Evolutionary conservation across 2,329 filamentous ascomycete genomes (phyloP).

Genomic region (Hymenoscyphus fraxineus): DNA sequence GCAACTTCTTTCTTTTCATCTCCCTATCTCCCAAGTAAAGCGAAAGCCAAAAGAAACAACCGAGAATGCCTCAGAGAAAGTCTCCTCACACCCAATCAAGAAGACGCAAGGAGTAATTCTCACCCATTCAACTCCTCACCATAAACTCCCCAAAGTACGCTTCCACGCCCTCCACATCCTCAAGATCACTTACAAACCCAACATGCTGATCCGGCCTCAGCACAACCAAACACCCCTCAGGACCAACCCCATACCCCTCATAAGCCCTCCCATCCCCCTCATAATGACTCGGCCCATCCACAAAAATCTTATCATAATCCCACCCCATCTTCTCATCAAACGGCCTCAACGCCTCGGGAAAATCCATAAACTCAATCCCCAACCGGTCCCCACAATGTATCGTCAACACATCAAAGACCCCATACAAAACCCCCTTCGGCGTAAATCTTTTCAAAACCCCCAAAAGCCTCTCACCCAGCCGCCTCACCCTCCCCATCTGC

Average conservation of each 20-base stretch:
- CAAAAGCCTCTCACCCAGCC: constrained; percentile 44
- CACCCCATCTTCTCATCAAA: constrained; percentile 47
- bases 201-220: constrained; percentile 72
- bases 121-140: not conserved
- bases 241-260: constrained; percentile 57
- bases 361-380: constrained; percentile 48
- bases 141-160: constrained; percentile 16
- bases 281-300: constrained; percentile 51
- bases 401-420: constrained; percentile 54
- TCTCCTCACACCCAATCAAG: not conserved
- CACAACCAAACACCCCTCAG: constrained; percentile 55
- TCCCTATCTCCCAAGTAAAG: too few relatives aligned
- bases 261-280: constrained; percentile 51
- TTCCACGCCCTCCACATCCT: constrained; percentile 23
- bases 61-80: too few relatives aligned
- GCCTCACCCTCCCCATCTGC: constrained; percentile 44
- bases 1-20: too few relatives aligned
- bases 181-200: constrained; percentile 50
- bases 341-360: constrained; percentile 47
- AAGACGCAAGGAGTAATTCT: not conserved
- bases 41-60: too few relatives aligned
- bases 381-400: constrained; percentile 52
- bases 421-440: constrained; percentile 44
- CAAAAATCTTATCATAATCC: constrained; percentile 55
- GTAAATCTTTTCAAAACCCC: constrained; percentile 43